Conservation (phyloP, 2,329 filamentous ascomycete genomes). For the Pestalotiopsis sp. region DNA sequence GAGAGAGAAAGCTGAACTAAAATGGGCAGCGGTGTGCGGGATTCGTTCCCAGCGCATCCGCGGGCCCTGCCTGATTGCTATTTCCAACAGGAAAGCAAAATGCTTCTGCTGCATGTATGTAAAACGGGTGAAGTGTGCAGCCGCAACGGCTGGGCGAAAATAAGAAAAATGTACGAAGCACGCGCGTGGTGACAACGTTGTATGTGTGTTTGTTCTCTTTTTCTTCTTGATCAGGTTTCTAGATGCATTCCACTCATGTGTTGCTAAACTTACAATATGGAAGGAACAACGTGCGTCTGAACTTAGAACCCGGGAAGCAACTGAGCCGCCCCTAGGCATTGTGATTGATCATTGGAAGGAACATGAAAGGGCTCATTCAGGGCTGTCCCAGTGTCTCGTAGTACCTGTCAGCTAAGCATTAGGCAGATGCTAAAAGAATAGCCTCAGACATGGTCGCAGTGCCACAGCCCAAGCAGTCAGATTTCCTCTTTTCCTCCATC, state of each 20-base stretch:
- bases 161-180: not conserved
- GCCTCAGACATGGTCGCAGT: not conserved
- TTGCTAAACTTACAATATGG: no score
- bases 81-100: not conserved
- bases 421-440: not conserved
- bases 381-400: not conserved
- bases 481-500: not conserved
- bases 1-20: not conserved
- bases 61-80: not conserved
- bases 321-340: not conserved
- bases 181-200: no score
- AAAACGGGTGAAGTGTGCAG: not conserved
- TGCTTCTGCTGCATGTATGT: not conserved
- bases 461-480: not conserved
- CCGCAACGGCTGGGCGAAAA: not conserved
- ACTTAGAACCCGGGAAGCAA: not conserved
- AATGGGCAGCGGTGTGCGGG: not conserved
- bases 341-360: no score
- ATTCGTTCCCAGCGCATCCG: not conserved
- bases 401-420: not conserved
- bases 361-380: not conserved
- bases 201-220: no score
- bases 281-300: not conserved
- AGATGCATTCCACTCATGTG: no score
- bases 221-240: no score